Conservation (phyloP, 208 protist genomes). For the Crithidia bombi region DNA sequence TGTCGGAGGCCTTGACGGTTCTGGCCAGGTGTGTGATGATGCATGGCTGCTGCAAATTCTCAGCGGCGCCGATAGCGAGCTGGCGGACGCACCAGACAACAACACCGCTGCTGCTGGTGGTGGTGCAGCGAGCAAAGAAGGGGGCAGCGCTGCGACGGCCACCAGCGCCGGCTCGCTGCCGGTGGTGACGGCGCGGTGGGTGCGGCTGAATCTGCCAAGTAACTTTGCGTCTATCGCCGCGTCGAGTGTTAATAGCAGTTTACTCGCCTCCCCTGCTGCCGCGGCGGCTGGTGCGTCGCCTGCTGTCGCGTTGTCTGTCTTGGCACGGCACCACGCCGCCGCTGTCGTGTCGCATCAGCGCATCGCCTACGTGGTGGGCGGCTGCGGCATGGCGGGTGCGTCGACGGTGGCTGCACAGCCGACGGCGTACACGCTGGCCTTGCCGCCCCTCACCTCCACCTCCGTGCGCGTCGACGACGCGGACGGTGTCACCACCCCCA, state of each 20-base stretch:
- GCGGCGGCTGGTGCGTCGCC: background rate
- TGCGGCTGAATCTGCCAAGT: conserved; percentile 21
- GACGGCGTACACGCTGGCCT: conserved; percentile 11
- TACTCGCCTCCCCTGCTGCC: background rate
- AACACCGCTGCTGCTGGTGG: conserved; percentile 1
- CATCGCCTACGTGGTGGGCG: conserved; percentile 64
- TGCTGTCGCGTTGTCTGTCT: background rate
- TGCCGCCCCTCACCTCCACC: conserved; percentile 20
- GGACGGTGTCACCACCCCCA: background rate
- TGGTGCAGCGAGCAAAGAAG: no score
- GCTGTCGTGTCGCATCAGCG: conserved; percentile 39
- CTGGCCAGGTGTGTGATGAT: conserved; percentile 54
- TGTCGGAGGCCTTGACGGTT: conserved; percentile 68
- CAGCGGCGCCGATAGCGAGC: conserved; percentile 21
- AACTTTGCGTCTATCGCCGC: background rate
- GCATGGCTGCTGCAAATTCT: conserved; percentile 70
- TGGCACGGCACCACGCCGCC: conserved; percentile 47
- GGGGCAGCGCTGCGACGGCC: background rate
- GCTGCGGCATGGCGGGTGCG: conserved; percentile 11
- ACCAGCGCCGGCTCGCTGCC: background rate
- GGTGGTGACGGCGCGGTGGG: conserved; percentile 28
- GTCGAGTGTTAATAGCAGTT: background rate
- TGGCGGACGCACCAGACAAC: conserved; percentile 25
- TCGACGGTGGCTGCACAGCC: conserved; percentile 17
- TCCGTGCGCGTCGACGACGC: conserved; percentile 16